A percentile compares a stretch with the other conserved stretches of the same genome.
These are phyloP conservation scores for Phyllosticta citriasiana DNA, from an alignment of 2,329 filamentous ascomycete species.

Conservation along the genomic window DNA sequence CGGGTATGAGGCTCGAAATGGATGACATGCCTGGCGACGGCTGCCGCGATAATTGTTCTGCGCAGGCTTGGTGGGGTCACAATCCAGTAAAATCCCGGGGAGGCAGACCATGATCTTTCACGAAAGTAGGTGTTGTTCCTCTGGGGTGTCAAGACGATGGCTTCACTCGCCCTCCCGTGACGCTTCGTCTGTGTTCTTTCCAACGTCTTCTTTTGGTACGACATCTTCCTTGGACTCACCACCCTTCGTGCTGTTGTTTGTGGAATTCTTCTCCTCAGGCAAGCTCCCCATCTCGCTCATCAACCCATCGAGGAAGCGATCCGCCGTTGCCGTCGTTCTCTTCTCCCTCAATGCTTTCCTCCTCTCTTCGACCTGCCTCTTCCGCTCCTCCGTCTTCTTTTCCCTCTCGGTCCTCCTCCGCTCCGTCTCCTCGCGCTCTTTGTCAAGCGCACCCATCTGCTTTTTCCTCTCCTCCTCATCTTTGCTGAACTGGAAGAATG, in stretches of 20 bases:
- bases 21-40: too few relatives aligned
- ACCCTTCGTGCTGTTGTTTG: not conserved
- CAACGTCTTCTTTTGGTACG: not conserved
- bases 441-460: conserved; percentile 68
- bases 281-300: conserved; percentile 21
- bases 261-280: not conserved
- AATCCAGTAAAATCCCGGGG: too few relatives aligned
- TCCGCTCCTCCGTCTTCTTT: conserved; percentile 44
- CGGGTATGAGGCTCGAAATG: too few relatives aligned
- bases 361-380: conserved; percentile 46
- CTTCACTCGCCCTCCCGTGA: not conserved
- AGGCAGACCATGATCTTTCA: not conserved
- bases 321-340: conserved; percentile 55
- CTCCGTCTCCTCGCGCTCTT: conserved; percentile 60
- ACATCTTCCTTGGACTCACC: not conserved
- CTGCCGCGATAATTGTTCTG: too few relatives aligned
- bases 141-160: not conserved
- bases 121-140: not conserved
- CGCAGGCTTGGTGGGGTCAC: too few relatives aligned
- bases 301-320: conserved; percentile 59
- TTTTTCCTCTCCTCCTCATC: conserved; percentile 55
- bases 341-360: conserved; percentile 52
- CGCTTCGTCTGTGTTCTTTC: not conserved
- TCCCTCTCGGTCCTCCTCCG: conserved; percentile 46
- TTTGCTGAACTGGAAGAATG: conserved; percentile 81